Base-by-base conservation (phyloP, 2,329 filamentous ascomycete species). In the Aspergillus texensis region DNA sequence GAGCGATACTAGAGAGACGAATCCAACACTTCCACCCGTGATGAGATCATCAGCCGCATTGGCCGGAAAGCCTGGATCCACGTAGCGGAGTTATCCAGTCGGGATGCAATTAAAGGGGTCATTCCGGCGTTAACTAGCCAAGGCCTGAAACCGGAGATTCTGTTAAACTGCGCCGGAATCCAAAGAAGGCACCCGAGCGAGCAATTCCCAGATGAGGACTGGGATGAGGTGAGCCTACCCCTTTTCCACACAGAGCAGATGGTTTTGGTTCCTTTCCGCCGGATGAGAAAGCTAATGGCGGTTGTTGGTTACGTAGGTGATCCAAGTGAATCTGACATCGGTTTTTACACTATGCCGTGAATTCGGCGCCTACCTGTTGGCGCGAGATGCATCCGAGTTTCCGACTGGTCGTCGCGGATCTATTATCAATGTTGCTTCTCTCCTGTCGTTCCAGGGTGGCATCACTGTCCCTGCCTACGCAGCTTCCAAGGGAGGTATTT, bases 401-500 rank as follows among this genome's bases (percentile, higher is more conserved):
- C 72, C 74, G 14, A 67, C 69, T 24, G 80, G 87, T 88, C 60
- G 66, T 30, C 60, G 63, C 45, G 67, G 67, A 28, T 62, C 72
- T 72, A 90, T 97, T 79, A 90, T 97, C 82, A 96, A 96, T 80
- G 88, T 96, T 60, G 93, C 89, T 16, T 91, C 88, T 11, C 85
- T 97, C 45, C 85, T 96, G 45, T 88, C 88, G 50, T 94, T 94
- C 83, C 91, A 96, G 75, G 93, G 93, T 61, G 93, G 93, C 1
- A 84, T 96, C 67, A 96, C 91, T 0, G 92, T 97, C 1, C 92
- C 93, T 0, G 93, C 93, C 1, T 97, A 97, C 74, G 90, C 93
- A 0, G 91, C 93, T 0, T 88, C 87, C 66, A 97, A 97, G 79
- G 93, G 93, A 54, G 93, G 91, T 12, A 89, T 97, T 0, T 89